phyloP scores from a whole-genome alignment of 192 early-diverging fungal species.

The Backusella sp. region DNA sequence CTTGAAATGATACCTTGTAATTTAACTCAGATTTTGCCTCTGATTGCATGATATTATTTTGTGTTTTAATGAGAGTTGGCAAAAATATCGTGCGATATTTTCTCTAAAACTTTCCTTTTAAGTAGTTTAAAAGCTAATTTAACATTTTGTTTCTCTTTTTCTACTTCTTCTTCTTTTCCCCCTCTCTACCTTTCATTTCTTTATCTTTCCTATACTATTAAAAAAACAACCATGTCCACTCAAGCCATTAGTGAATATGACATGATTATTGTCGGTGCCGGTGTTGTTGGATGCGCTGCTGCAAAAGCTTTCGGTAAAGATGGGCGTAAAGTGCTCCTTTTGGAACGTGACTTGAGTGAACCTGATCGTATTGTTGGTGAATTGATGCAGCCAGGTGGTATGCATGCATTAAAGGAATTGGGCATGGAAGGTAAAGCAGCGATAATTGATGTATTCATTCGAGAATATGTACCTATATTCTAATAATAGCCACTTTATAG shows the following conservation, averaged over 20 bases:
- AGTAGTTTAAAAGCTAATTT: neutral
- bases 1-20: neutral
- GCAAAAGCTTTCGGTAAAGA: slow-evolving; percentile 74
- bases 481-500: slow-evolving; percentile 28
- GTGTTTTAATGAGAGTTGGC: neutral
- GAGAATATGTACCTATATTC: neutral
- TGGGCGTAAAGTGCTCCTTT: slow-evolving; percentile 65
- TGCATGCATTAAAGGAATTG: slow-evolving; percentile 73
- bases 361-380: slow-evolving; percentile 98
- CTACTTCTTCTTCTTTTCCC: neutral
- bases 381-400: slow-evolving; percentile 92
- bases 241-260: slow-evolving; percentile 49
- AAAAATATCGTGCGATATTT: slow-evolving; percentile 2
- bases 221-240: neutral
- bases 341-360: slow-evolving; percentile 87
- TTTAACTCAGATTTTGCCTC: neutral
- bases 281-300: slow-evolving; percentile 84
- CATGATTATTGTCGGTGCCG: slow-evolving; percentile 87
- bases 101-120: slow-evolving; percentile 3
- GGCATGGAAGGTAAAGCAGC: slow-evolving; percentile 59
- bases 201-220: neutral
- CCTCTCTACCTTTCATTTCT: neutral
- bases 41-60: neutral
- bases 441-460: neutral
- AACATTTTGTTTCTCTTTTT: neutral